Conservation (phyloP, 2,329 filamentous ascomycete genomes). For the Colletotrichum lupini region DNA sequence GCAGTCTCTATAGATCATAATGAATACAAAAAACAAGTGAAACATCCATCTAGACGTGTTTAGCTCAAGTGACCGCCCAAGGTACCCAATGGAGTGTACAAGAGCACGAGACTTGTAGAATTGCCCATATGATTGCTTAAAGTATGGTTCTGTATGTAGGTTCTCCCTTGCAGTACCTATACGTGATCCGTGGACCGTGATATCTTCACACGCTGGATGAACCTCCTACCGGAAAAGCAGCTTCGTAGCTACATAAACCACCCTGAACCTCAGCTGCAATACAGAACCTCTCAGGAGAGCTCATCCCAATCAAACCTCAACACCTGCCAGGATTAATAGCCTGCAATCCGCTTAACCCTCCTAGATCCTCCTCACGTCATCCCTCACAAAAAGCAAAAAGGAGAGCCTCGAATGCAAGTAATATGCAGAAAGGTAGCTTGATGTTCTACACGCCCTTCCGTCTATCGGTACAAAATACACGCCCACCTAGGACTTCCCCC, state of each 20-base stretch:
- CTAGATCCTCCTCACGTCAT: not conserved
- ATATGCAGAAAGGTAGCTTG: slow-evolving; percentile 36
- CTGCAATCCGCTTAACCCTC: not conserved
- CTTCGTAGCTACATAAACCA: no score
- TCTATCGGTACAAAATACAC: slow-evolving; percentile 36
- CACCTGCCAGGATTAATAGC: not conserved
- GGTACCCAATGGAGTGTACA: not conserved
- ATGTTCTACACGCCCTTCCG: slow-evolving; percentile 37
- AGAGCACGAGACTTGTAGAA: no score
- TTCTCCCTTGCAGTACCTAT: not conserved
- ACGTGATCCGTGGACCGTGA: not conserved
- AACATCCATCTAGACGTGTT: not conserved
- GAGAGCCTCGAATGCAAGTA: not conserved
- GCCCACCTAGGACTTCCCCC: not conserved
- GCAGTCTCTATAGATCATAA: not conserved
- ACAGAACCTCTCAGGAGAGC: not conserved
- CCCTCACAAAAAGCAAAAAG: not conserved
- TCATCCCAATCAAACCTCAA: not conserved
- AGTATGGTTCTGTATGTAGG: not conserved
- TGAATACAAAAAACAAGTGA: slow-evolving; percentile 1
- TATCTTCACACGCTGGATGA: no score
- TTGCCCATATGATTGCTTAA: not conserved
- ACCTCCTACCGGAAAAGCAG: no score
- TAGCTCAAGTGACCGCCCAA: not conserved
- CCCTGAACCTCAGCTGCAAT: no score